Percentiles rank a stretch among this genome's conserved stretches.
phyloP scores from a whole-genome alignment of 2,329 filamentous ascomycete genomes.

The Curvularia sp. region DNA sequence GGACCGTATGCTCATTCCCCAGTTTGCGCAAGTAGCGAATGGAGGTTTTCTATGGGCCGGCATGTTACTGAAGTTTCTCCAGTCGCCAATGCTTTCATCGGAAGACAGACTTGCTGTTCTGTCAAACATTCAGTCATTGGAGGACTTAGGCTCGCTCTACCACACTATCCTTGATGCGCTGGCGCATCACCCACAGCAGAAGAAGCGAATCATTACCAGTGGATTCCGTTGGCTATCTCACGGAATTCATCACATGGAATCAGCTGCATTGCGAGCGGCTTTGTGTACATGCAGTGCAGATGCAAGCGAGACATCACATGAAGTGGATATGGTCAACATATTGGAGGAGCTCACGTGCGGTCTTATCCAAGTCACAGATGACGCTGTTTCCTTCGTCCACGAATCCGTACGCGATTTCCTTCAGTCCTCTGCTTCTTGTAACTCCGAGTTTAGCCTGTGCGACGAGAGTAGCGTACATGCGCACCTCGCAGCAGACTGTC shows the following conservation, averaged over 20 bases:
- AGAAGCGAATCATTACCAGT: slow-evolving; percentile 34
- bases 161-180: slow-evolving; percentile 31
- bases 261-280: slow-evolving; percentile 31
- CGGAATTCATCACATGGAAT: slow-evolving; percentile 31
- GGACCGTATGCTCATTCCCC: slow-evolving; percentile 31
- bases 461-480: slow-evolving; percentile 37
- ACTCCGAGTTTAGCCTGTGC: slow-evolving; percentile 34
- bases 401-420: slow-evolving; percentile 38
- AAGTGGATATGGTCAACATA: slow-evolving; percentile 21
- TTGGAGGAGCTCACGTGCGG: slow-evolving; percentile 37
- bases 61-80: slow-evolving; percentile 34
- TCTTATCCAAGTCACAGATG: slow-evolving; percentile 32
- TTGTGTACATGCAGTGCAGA: slow-evolving; percentile 22
- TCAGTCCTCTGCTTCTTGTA: slow-evolving; percentile 24
- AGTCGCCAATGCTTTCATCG: slow-evolving; percentile 35
- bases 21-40: slow-evolving; percentile 28
- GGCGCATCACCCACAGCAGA: slow-evolving; percentile 20
- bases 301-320: background rate
- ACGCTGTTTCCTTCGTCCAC: slow-evolving; percentile 34
- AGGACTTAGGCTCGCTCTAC: slow-evolving; percentile 35
- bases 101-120: slow-evolving; percentile 33
- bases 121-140: slow-evolving; percentile 25
- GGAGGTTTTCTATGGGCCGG: slow-evolving; percentile 43
- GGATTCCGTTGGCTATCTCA: slow-evolving; percentile 39
- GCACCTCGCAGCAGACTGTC: slow-evolving; percentile 38